Evolutionary conservation across 169 alveolate genomes (phyloP).

Genomic region (Plasmodium ovale): DNA sequence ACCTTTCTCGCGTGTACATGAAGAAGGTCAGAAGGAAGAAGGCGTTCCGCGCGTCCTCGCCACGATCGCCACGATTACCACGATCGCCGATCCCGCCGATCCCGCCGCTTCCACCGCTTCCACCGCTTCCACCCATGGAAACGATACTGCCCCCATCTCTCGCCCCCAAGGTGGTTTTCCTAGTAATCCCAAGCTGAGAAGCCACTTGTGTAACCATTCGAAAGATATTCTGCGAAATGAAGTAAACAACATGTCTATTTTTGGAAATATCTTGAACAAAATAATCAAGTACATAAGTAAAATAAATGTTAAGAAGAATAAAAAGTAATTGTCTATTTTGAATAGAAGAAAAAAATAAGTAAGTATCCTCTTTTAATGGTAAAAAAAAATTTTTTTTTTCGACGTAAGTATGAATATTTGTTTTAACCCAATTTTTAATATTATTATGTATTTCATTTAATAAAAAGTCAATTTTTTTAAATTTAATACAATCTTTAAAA

Average conservation of each 20-base stretch:
- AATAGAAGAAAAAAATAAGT: constrained; percentile 9
- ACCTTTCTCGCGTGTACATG: constrained; percentile 12
- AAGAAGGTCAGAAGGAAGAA: constrained; percentile 12
- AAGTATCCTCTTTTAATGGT: constrained; percentile 20
- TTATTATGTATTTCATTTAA: constrained; percentile 24
- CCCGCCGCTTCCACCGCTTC: background rate
- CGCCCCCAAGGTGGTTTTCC: no score
- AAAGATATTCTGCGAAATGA: constrained; percentile 1
- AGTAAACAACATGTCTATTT: constrained; percentile 10
- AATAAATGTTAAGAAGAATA: constrained; percentile 21
- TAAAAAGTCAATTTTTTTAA: constrained; percentile 40
- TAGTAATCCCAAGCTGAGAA: background rate
- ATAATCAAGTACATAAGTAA: constrained; percentile 25
- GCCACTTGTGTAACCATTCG: background rate
- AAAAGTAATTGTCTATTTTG: constrained; percentile 14
- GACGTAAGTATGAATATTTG: background rate
- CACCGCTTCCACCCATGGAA: background rate
- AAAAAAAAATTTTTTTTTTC: constrained; percentile 12
- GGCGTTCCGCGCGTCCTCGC: background rate
- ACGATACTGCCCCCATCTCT: background rate
- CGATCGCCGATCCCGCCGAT: background rate
- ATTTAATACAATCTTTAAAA: constrained; percentile 53
- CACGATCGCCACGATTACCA: background rate
- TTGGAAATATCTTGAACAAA: background rate
- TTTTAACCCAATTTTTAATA: constrained; percentile 6